Evolutionary conservation across 768 basidiomycete species (phyloP).

Genomic region (Boletellus sp.): DNA sequence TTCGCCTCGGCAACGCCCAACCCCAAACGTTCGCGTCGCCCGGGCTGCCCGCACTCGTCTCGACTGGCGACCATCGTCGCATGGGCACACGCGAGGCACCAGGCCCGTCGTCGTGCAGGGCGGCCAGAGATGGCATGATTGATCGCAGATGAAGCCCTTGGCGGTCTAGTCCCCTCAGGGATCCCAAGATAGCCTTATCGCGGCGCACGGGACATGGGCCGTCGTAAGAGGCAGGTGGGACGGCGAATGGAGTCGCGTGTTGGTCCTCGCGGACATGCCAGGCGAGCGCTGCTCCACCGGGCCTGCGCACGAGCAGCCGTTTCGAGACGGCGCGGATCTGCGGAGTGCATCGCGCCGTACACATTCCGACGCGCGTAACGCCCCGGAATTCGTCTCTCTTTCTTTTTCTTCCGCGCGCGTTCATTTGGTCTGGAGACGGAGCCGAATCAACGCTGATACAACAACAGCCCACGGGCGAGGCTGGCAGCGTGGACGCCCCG

Average conservation of each 20-base stretch:
- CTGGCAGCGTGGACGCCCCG: slow-evolving; percentile 1
- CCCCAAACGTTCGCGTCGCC: slow-evolving; percentile 3
- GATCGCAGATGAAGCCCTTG: slow-evolving; percentile 21
- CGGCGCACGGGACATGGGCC: slow-evolving; percentile 5
- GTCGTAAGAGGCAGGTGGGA: slow-evolving; percentile 24
- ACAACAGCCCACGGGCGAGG: no score
- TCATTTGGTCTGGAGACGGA: no score
- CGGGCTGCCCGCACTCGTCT: no score
- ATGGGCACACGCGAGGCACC: slow-evolving; percentile 14
- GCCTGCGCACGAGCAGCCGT: not conserved
- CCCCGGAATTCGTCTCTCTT: no score
- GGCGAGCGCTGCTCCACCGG: slow-evolving; percentile 17
- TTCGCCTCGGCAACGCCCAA: no score
- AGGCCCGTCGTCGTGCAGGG: slow-evolving; percentile 15
- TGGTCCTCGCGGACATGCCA: no score
- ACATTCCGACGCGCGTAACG: no score
- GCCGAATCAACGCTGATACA: no score
- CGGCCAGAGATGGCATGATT: slow-evolving; percentile 17
- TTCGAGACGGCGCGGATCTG: slow-evolving; percentile 37
- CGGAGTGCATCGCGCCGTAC: slow-evolving; percentile 6
- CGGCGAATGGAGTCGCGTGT: slow-evolving; percentile 26
- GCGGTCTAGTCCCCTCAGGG: slow-evolving; percentile 27
- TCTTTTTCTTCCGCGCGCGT: no score
- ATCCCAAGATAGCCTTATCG: slow-evolving; percentile 31
- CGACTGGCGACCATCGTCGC: no score